Conservation (phyloP, 768 basidiomycete genomes). For the Suillus plorans region DNA sequence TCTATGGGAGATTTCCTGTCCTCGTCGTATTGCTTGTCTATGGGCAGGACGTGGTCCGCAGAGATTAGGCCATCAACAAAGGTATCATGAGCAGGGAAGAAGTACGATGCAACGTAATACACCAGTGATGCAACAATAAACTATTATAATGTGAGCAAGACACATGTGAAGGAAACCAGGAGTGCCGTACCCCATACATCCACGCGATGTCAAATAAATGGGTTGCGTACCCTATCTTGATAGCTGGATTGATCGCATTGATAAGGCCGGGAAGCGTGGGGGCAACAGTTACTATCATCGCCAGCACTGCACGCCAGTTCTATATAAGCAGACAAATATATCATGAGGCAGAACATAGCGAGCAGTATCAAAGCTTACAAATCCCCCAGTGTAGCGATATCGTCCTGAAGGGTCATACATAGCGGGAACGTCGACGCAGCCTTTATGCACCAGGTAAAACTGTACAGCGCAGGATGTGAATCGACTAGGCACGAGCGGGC, state of each 20-base stretch:
- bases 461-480: constrained; percentile 25
- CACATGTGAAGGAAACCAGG: constrained; percentile 1
- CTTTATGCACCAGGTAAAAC: constrained; percentile 77
- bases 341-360: not conserved
- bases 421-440: constrained; percentile 76
- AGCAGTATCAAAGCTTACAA: constrained; percentile 48
- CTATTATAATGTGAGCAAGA: constrained; percentile 15
- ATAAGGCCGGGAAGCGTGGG: constrained; percentile 79
- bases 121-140: constrained; percentile 24
- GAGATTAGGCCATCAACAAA: constrained; percentile 27
- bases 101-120: constrained; percentile 25
- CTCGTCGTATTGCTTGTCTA: not conserved
- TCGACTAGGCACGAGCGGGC: not conserved
- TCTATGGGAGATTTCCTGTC: not conserved
- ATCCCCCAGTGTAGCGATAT: constrained; percentile 75
- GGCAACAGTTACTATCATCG: constrained; percentile 66
- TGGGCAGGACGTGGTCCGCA: constrained; percentile 14
- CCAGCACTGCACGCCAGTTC: constrained; percentile 82
- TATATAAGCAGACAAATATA: constrained; percentile 22
- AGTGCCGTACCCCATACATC: constrained; percentile 66
- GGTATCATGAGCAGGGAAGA: constrained; percentile 26
- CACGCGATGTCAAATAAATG: constrained; percentile 72
- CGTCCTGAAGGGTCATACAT: constrained; percentile 81
- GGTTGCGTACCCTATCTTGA: constrained; percentile 57
- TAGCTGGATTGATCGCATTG: constrained; percentile 63